Conservation (phyloP, 2,329 filamentous ascomycete species). For the Sarocladium kiliense region DNA sequence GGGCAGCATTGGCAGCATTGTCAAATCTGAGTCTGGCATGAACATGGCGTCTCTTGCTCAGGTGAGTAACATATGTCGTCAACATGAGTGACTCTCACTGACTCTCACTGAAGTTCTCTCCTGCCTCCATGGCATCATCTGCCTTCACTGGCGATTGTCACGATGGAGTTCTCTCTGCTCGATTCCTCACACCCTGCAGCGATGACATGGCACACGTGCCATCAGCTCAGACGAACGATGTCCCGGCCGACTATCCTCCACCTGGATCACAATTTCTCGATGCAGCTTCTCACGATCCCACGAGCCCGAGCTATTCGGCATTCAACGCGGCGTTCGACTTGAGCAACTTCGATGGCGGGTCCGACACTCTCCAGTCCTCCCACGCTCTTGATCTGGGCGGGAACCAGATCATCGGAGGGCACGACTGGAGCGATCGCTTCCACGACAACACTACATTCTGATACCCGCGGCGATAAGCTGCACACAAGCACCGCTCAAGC, state of each 20-base stretch:
- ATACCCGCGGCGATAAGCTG: conserved; percentile 16
- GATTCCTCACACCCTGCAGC: conserved; percentile 50
- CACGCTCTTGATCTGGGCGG: conserved; percentile 4
- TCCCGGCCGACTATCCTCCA: conserved; percentile 1
- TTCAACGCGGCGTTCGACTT: conserved; percentile 37
- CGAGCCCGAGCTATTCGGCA: conserved; percentile 28
- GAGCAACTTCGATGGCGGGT: conserved; percentile 27
- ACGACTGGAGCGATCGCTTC: conserved; percentile 26
- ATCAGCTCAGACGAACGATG: conserved; percentile 10
- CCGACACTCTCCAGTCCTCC: conserved; percentile 11
- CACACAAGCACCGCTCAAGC: conserved; percentile 2
- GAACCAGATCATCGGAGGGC: conserved; percentile 10
- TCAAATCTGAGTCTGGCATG: conserved; percentile 35
- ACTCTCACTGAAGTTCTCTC: conserved; percentile 30
- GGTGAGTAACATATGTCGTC: conserved; percentile 15
- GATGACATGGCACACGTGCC: conserved; percentile 35
- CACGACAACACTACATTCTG: conserved; percentile 23
- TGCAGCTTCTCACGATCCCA: conserved; percentile 4
- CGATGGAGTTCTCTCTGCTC: conserved; percentile 27
- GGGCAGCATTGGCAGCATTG: conserved; percentile 26
- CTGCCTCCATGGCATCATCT: conserved; percentile 30
- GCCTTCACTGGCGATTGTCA: conserved; percentile 28
- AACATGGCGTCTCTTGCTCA: conserved; percentile 24
- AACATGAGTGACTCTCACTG: conserved; percentile 15
- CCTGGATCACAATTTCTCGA: conserved; percentile 8